Base-by-base conservation (phyloP, 257 asterid species). In the Lycium barbarum region DNA sequence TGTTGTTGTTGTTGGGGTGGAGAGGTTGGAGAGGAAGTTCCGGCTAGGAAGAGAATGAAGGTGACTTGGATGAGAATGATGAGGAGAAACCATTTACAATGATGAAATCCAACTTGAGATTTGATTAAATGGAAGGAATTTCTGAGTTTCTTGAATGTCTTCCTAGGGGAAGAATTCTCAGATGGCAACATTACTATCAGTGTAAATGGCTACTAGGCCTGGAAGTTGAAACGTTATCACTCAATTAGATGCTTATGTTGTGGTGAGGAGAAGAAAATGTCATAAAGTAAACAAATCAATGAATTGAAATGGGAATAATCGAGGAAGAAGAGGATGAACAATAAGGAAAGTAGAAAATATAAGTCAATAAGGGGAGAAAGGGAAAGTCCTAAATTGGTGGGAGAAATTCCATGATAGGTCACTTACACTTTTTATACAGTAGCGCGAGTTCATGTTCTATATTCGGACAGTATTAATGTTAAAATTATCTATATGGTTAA, bases 21-120 rank as follows among this genome's bases (percentile, higher is more conserved):
- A 11, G 86, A 45, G 2, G 40, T 68, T 65, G 47, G 84, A 79
- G 84, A 84, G n/a, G 83, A 87, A 53, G 86, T 87, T 58, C 67
- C 79, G 89, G 76, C 65, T 12, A 85, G 82, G 87, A 72, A 85
- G 13, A 85, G 80, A 47, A 85, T 81, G 54, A 80, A 54, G 74
- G 80, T 26, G 7, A 85, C 47, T 73, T 85, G 87, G 14, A 85
- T 72, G 15, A 85, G 17, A 51, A 85, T 43, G 18, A 79, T 80
- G 9, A 81, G 71, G 3, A 66, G n/a, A 55, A 85, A 79, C 84
- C 84, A 85, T 4, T 61, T 63, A 71, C 87, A 85, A 4, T 85
- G 81, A 71, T 70, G 74, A 22, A 80, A 80, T 6, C 84, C 80
- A 38, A 85, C 63, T n/a, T 70, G 82, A 2, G 87, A 80, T 85